Evolutionary conservation across 169 alveolate genomes (phyloP), one percentile per base, ranked within the genome.

Genomic region (Babesia ovis): DNA sequence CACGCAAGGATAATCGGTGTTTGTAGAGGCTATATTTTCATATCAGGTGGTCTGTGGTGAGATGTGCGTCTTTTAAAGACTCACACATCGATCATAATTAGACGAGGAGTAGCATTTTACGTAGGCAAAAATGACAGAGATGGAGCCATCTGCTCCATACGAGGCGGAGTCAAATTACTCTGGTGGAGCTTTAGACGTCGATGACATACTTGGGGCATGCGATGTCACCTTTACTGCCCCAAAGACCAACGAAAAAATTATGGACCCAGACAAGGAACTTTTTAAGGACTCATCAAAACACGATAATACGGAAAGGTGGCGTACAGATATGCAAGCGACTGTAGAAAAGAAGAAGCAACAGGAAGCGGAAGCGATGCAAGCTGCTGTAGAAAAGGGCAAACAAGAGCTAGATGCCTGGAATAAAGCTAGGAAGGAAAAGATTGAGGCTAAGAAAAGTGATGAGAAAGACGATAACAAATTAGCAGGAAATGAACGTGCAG

Each of bases 361-460:
- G 69, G 87, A 79, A 39, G 76, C 70, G 16, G 69, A 79, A 43
- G 87, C 46, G 14, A 23, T 66, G 51, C 60, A 79, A 50, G 70
- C 29, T 14, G 67, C 61, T 2, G 67, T 45, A 11, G 62, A 68
- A 55, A 23, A 43, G 57, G 87, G 79, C 14, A 42, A 74, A 32
- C 41, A 45, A 27, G 87, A 79, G 22, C 39, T 79, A 8, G 77
- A 79, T 8, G 41, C 60, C 12, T 79, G 87, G 87, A 69, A 45
- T 39, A 27, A 39, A 41, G 41, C 23, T 34, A 74, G 87, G 45
- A 79, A 79, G 29, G 59, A 45, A 37, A 55, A 62, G 39, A 57
- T 79, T 4, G 77, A 79, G 2, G 67, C 51, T 1, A 56, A 54
- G 27, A 16, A 54, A 1, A 22, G 23, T 12, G 73, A 37, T n/a